Conservation (phyloP, 768 basidiomycete genomes). For the Auricularia auricula-judae region DNA sequence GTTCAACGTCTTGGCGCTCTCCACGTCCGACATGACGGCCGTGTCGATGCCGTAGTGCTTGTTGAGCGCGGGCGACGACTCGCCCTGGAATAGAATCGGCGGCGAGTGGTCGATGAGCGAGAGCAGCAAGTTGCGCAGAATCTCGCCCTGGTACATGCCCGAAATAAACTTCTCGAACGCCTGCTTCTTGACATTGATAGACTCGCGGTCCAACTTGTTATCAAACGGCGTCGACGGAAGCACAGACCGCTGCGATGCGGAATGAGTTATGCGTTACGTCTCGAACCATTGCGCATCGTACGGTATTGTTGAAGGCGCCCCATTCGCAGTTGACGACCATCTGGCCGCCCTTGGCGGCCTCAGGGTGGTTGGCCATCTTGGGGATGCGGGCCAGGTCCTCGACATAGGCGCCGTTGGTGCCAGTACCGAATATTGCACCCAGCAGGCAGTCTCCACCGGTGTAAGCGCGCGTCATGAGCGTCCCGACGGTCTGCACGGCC, state of each 20-base stretch:
- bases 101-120: constrained; percentile 72
- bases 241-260: constrained; percentile 47
- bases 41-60: constrained; percentile 92
- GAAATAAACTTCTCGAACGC: constrained; percentile 98
- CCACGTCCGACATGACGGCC: constrained; percentile 78
- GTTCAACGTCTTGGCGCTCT: constrained; percentile 47
- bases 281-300: constrained; percentile 25
- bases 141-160: constrained; percentile 98
- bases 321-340: constrained; percentile 99
- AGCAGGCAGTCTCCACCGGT: constrained; percentile 84
- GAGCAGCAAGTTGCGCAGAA: constrained; percentile 75
- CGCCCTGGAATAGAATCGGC: constrained; percentile 70
- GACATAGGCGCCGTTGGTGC: constrained; percentile 96
- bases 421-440: constrained; percentile 89
- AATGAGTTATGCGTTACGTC: constrained; percentile 2
- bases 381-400: constrained; percentile 63
- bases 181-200: constrained; percentile 87
- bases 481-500: constrained; percentile 73
- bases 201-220: constrained; percentile 82
- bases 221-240: constrained; percentile 87
- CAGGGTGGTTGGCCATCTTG: constrained; percentile 62
- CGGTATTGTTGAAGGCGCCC: constrained; percentile 95
- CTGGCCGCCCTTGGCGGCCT: constrained; percentile 47
- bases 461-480: constrained; percentile 86
- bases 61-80: constrained; percentile 62